phyloP scores from a whole-genome alignment of 495 filamentous ascomycete species.

The Penicillium egyptiacum region DNA sequence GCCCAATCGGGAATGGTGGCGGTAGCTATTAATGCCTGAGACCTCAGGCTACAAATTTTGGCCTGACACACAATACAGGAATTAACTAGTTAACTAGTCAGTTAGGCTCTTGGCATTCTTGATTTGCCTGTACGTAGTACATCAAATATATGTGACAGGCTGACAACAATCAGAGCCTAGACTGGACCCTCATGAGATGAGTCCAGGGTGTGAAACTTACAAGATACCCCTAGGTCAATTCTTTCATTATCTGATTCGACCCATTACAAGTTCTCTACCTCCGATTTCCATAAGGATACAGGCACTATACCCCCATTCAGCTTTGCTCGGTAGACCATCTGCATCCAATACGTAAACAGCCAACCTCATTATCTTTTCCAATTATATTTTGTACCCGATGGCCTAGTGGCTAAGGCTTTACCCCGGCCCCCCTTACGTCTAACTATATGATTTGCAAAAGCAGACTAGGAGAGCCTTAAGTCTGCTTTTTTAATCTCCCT shows the following conservation, averaged over 20 bases:
- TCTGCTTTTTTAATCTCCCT: no score
- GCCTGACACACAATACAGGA: slow-evolving; percentile 10
- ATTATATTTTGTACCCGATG: no score
- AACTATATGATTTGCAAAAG: no score
- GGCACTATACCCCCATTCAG: background rate
- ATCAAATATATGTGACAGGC: background rate
- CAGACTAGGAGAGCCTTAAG: no score
- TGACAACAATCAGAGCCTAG: background rate
- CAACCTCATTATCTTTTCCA: no score
- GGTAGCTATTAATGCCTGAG: slow-evolving; percentile 21
- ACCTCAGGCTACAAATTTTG: background rate
- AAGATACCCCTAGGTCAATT: background rate
- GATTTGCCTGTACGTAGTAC: background rate
- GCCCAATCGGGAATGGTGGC: slow-evolving; percentile 29
- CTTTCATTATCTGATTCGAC: background rate
- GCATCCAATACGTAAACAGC: no score
- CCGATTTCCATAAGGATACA: background rate
- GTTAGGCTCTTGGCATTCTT: background rate
- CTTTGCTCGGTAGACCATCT: background rate
- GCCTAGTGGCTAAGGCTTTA: no score
- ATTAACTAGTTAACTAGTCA: no score
- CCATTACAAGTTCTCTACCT: background rate
- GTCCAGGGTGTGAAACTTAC: background rate
- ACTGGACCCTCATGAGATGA: background rate
- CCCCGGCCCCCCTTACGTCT: no score